phyloP scores from a whole-genome alignment of 2,329 filamentous ascomycete species.

The Fusarium vanettenii region DNA sequence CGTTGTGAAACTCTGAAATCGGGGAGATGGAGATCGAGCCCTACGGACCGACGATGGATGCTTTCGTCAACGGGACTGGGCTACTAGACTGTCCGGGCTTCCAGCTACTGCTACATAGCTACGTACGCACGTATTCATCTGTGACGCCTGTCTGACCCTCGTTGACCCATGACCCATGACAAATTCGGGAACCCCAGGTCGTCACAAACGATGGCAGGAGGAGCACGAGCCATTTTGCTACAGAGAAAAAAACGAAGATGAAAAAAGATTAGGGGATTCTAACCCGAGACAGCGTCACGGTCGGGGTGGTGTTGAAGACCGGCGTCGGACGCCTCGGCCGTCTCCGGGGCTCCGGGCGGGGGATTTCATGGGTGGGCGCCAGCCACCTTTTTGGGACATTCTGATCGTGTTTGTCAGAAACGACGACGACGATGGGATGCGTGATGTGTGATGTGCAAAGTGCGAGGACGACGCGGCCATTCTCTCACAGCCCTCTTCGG shows the following conservation, averaged over 20 bases:
- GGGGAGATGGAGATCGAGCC: not conserved
- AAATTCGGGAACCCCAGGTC: constrained; percentile 1
- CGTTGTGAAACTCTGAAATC: constrained; percentile 1
- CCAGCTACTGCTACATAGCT: not conserved
- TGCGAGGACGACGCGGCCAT: not conserved
- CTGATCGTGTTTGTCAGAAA: not conserved
- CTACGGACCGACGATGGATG: not conserved
- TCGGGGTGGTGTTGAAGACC: constrained; percentile 32
- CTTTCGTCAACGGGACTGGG: not conserved
- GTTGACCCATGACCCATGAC: constrained; percentile 9
- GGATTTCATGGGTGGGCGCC: not conserved
- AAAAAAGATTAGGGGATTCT: constrained; percentile 22
- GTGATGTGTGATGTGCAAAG: too few relatives aligned
- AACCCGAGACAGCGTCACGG: constrained; percentile 41
- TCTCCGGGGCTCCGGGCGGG: constrained; percentile 36
- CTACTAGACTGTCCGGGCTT: not conserved
- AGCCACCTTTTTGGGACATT: not conserved
- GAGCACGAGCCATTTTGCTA: constrained; percentile 5
- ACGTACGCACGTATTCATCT: constrained; percentile 16
- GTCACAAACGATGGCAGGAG: not conserved
- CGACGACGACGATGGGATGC: not conserved
- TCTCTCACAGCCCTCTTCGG: not conserved
- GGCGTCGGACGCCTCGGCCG: constrained; percentile 39
- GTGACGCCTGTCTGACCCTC: constrained; percentile 27
- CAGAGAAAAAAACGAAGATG: not conserved